These are phyloP conservation scores for Ilex paraguariensis DNA, from an alignment of 305 asterid species.

Conservation along the genomic window DNA sequence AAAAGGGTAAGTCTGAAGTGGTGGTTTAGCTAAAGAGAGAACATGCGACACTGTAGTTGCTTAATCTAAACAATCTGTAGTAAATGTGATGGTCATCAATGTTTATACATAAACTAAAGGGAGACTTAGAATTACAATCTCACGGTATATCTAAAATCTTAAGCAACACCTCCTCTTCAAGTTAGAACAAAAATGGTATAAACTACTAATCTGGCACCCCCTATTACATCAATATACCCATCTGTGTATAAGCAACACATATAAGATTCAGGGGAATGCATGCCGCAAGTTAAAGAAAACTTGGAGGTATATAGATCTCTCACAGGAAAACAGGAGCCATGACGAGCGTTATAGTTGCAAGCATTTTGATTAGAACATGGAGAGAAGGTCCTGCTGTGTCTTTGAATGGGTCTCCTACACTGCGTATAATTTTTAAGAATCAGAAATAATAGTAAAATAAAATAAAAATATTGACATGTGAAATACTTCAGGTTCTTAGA, in stretches of 20 bases:
- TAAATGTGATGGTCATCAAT: too few species aligned
- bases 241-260: background rate
- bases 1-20: too few species aligned
- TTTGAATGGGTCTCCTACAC: slow-evolving; percentile 98
- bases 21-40: too few species aligned
- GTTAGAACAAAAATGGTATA: too few species aligned
- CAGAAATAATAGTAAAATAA: too few species aligned
- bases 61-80: too few species aligned
- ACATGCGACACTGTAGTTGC: too few species aligned
- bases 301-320: slow-evolving; percentile 10
- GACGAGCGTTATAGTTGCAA: slow-evolving; percentile 96
- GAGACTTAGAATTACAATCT: too few species aligned
- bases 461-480: too few species aligned
- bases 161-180: too few species aligned
- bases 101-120: too few species aligned
- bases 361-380: slow-evolving; percentile 95
- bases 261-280: background rate
- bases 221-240: background rate
- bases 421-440: slow-evolving; percentile 21
- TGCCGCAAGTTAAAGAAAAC: background rate
- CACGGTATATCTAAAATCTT: background rate
- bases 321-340: slow-evolving; percentile 97
- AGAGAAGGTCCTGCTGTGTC: slow-evolving; percentile 99
- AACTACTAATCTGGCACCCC: background rate
- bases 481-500: too few species aligned